Conservation (phyloP, 73 alveolate genomes). For the Tetrahymena elliotti region DNA sequence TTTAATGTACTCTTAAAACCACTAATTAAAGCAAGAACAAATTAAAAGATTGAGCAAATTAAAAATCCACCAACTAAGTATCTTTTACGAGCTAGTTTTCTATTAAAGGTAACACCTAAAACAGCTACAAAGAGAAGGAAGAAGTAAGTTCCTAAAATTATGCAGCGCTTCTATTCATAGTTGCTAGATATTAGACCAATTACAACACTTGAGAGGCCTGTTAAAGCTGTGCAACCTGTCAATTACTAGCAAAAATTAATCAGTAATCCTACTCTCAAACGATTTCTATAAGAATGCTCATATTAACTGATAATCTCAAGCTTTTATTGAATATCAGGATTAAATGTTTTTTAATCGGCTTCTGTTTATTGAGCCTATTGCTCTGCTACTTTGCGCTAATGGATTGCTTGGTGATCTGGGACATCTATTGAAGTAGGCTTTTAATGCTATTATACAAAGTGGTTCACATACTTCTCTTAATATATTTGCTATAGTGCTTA, state of each 20-base stretch:
- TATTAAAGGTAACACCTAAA: not conserved
- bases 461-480: not conserved
- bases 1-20: not conserved
- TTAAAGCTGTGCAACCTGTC: not conserved
- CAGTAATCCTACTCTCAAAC: not conserved
- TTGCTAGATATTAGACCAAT: not conserved
- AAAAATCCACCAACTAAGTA: not conserved
- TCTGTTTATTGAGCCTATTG: not conserved
- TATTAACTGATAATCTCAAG: not conserved
- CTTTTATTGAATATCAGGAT: not conserved
- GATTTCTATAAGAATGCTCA: not conserved
- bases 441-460: not conserved
- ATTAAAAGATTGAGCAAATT: not conserved
- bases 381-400: not conserved
- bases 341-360: not conserved
- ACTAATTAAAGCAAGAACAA: not conserved
- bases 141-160: not conserved
- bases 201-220: not conserved
- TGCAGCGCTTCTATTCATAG: not conserved
- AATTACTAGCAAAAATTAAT: not conserved
- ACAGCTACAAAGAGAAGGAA: not conserved
- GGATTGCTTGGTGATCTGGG: not conserved
- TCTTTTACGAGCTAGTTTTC: not conserved
- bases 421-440: not conserved
- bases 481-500: not conserved